Percentiles rank a stretch among this genome's conserved stretches.
These are phyloP conservation scores for Delonix regia DNA, from an alignment of 306 rosid genomes.

Conservation along the genomic window DNA sequence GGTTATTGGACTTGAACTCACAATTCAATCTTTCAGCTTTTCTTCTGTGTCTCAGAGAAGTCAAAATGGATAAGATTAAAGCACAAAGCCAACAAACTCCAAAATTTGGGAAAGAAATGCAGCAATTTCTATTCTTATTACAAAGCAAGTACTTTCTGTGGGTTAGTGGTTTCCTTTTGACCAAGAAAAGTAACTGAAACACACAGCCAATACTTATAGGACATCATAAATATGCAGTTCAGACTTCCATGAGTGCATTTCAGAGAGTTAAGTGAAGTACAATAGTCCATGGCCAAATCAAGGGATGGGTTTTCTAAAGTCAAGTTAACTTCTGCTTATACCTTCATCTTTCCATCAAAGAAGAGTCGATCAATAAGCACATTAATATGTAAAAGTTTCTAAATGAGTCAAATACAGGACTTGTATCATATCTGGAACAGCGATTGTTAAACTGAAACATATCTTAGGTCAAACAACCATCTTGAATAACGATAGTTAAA, in stretches of 20 bases:
- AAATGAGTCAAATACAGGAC: background rate
- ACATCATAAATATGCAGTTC: constrained; percentile 4
- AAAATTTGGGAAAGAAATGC: background rate
- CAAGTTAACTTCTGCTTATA: background rate
- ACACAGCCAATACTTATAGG: background rate
- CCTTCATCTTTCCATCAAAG: background rate
- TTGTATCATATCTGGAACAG: background rate
- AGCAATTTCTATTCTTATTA: background rate
- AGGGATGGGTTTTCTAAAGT: background rate
- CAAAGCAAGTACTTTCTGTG: background rate
- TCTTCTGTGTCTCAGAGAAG: background rate
- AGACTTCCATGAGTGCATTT: background rate
- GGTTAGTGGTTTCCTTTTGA: background rate
- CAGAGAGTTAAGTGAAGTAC: background rate
- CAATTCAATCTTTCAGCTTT: constrained; percentile 20
- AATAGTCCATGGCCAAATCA: background rate
- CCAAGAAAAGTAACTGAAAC: constrained; percentile 11
- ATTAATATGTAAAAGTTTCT: background rate
- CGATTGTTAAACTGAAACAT: background rate
- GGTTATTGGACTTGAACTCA: background rate
- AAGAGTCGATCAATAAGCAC: background rate
- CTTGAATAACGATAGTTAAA: background rate
- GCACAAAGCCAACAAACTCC: background rate
- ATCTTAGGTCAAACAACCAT: background rate
- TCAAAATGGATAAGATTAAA: background rate